Evolutionary conservation across 139 green algal species (phyloP).

Genomic region (Yamagishiella unicocca): DNA sequence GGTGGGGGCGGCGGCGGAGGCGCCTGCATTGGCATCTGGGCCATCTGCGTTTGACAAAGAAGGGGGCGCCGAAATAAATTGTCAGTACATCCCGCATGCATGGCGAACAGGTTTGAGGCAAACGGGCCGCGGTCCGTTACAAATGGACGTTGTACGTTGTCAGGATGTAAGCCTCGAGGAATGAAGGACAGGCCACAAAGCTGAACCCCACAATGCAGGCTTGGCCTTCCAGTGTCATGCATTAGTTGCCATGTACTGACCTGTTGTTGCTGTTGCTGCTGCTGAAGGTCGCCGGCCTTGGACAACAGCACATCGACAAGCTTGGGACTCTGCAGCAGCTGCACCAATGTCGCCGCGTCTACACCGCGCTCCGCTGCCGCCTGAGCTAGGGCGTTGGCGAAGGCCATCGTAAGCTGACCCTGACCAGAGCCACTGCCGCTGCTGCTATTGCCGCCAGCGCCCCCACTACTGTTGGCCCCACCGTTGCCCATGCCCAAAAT

Average conservation of each 20-base stretch:
- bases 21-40: not conserved
- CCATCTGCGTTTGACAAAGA: not conserved
- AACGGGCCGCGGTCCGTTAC: no score
- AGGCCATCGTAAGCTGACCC: conserved; percentile 36
- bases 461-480: not conserved
- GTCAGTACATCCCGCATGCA: no score
- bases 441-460: no score
- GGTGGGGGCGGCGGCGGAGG: conserved; percentile 30
- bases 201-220: no score
- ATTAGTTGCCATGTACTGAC: no score
- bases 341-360: conserved; percentile 21
- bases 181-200: no score
- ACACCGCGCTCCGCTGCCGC: conserved; percentile 24
- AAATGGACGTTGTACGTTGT: no score
- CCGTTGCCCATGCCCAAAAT: not conserved
- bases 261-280: conserved; percentile 25
- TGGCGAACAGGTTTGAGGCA: no score
- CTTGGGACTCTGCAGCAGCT: conserved; percentile 42
- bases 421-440: not conserved
- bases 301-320: conserved; percentile 39
- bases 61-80: no score
- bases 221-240: no score
- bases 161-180: no score
- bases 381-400: conserved; percentile 33
- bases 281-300: conserved; percentile 40